Evolutionary conservation across 2,329 filamentous ascomycete species (phyloP).

Genomic region (Fusarium sp.): DNA sequence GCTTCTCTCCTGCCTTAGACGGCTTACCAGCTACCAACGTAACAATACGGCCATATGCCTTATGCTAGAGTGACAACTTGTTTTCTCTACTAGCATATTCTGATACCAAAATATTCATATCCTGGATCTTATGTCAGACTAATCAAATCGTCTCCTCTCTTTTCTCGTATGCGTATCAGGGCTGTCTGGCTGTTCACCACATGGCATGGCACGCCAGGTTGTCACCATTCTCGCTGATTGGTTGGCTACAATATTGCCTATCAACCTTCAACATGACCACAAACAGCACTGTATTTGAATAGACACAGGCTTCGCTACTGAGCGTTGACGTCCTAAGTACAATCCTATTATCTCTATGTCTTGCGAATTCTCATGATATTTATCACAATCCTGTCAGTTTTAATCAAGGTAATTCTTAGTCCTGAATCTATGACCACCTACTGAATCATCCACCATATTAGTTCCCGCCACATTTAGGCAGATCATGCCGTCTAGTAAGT

Average conservation of each 20-base stretch:
- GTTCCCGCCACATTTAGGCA: constrained; percentile 7
- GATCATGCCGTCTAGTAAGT: background rate
- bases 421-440: constrained; percentile 4
- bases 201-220: constrained; percentile 16
- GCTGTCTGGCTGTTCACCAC: background rate
- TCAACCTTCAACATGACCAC: background rate
- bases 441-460: constrained; percentile 15
- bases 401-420: too few relatives aligned
- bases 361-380: background rate
- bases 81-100: background rate
- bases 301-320: background rate
- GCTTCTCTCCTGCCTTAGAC: background rate
- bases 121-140: constrained; percentile 2
- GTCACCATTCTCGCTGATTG: constrained; percentile 33
- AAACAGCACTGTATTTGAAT: background rate
- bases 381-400: background rate
- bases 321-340: background rate
- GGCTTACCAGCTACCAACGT: background rate
- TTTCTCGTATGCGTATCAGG: background rate
- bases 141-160: background rate
- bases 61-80: background rate
- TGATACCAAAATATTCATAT: background rate
- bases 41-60: background rate
- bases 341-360: background rate
- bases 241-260: constrained; percentile 33